Conservation (phyloP, 2,329 filamentous ascomycete species). For the Aspergillus proliferans region DNA sequence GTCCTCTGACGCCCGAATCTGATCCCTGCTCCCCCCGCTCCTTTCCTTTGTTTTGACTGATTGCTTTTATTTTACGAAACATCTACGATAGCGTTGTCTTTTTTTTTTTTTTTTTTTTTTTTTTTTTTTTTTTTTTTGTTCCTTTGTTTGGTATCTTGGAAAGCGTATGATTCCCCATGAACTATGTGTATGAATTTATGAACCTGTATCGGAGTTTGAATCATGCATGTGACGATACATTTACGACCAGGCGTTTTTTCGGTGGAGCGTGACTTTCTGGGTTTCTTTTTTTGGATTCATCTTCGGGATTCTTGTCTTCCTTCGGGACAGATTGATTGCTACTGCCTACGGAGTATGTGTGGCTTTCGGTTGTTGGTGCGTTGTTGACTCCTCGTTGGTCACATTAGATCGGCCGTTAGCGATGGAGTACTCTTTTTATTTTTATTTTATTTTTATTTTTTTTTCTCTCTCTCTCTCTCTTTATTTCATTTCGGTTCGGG, state of each 20-base stretch:
- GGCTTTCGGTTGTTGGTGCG: neutral
- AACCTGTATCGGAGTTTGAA: no score
- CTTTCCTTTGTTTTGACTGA: conserved; percentile 12
- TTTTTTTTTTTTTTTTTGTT: conserved; percentile 5
- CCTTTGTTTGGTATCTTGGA: conserved; percentile 3
- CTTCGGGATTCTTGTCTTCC: conserved; percentile 1
- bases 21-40: conserved; percentile 35
- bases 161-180: no score
- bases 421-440: neutral
- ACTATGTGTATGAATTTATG: no score
- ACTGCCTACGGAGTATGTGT: neutral
- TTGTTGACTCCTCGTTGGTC: neutral
- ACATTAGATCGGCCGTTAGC: neutral
- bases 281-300: neutral
- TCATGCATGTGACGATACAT: no score
- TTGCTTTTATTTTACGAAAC: neutral
- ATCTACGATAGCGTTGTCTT: conserved; percentile 1
- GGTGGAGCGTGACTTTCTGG: no score
- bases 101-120: conserved; percentile 8
- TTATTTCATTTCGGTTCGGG: neutral
- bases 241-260: no score
- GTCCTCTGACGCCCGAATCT: conserved; percentile 39
- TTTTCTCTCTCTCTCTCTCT: neutral
- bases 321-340: conserved; percentile 1
- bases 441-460: no score